Base-by-base conservation (phyloP, 1,139 yeast species). In the Blastobotrys petasosporus region DNA sequence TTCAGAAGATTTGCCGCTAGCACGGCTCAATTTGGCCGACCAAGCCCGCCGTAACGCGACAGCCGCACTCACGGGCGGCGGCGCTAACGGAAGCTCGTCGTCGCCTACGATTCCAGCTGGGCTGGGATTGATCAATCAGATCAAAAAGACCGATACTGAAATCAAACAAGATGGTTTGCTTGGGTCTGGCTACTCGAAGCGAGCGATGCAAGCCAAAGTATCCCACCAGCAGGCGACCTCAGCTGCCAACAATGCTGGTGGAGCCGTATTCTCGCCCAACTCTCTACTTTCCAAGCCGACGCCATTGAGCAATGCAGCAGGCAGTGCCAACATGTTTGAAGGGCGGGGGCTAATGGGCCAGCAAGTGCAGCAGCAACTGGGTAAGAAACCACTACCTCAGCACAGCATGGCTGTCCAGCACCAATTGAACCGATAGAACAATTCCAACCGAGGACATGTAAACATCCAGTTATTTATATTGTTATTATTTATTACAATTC, bases 271-370 rank as follows among this genome's bases (percentile, higher is more conserved):
- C 36, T 43, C 49, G 32, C 50, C 51, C 8, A 51, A 51, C 37
- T 50, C 53, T 3, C 43, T 51, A 16, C 49, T 51, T 23, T 49
- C 49, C 12, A 48, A 40, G 17, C 36, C 46, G 30, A 37, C 30
- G 8, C 38, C 35, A 23, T 37, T 42, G 11, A 15, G 40, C 16
- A 37, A 17, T n/a, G 38, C 47, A 8, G 41, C 33, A 16, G 2
- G 4, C 2, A 23, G 20, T 20, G 30, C 42, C 8, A 42, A 38
- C 12, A 25, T 23, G 28, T 33, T 40, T n/a, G 47, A 44, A n/a
- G 41, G 41, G 11, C 35, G 47, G n/a, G 47, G 47, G 32, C 20
- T 44, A 9, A 29, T 44, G 38, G 44, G 44, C 15, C 37, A 38
- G 32, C 39, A 20, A 20, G 25, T 20, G 28, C 25, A 37, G 12